Percentiles rank a stretch among this genome's conserved stretches.
Evolutionary conservation across 169 alveolate genomes (phyloP).

Genomic region (Ichthyophthirius multifiliis): DNA sequence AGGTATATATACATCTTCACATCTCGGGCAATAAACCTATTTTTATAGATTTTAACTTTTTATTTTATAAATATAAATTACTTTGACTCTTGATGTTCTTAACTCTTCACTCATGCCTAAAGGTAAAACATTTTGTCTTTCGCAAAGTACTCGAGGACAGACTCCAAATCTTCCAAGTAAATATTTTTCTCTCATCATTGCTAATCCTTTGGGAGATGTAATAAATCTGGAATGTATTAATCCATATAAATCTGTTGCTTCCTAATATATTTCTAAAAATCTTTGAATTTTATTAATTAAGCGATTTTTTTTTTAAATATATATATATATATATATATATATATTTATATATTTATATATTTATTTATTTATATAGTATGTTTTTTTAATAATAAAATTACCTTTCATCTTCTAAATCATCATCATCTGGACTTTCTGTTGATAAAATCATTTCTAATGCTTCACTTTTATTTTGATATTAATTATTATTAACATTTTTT

Average conservation of each 20-base stretch:
- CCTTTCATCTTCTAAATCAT: conserved; percentile 52
- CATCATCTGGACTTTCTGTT: conserved; percentile 61
- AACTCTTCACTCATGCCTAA: conserved; percentile 80
- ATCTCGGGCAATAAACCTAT: conserved; percentile 82
- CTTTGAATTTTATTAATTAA: conserved; percentile 52
- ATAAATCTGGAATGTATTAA: conserved; percentile 84
- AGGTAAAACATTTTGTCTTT: conserved; percentile 77
- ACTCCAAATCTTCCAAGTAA: conserved; percentile 70
- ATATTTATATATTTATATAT: too few species aligned
- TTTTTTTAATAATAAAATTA: neutral
- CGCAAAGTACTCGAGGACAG: conserved; percentile 86
- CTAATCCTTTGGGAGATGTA: conserved; percentile 70
- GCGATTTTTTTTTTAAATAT: too few species aligned
- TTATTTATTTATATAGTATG: too few species aligned
- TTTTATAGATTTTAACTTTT: too few species aligned
- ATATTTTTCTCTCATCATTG: conserved; percentile 76
- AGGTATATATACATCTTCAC: conserved; percentile 86
- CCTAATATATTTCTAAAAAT: conserved; percentile 74
- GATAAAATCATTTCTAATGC: conserved; percentile 53
- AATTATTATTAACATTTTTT: neutral
- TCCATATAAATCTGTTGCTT: conserved; percentile 84
- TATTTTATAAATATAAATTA: too few species aligned
- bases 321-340: too few species aligned
- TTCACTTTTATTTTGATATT: conserved; percentile 39
- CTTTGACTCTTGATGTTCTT: conserved; percentile 77